A percentile compares a stretch with the other conserved stretches of the same genome.
phyloP scores from a whole-genome alignment of 106 monocot species.

The Dendrobium chrysotoxum region DNA sequence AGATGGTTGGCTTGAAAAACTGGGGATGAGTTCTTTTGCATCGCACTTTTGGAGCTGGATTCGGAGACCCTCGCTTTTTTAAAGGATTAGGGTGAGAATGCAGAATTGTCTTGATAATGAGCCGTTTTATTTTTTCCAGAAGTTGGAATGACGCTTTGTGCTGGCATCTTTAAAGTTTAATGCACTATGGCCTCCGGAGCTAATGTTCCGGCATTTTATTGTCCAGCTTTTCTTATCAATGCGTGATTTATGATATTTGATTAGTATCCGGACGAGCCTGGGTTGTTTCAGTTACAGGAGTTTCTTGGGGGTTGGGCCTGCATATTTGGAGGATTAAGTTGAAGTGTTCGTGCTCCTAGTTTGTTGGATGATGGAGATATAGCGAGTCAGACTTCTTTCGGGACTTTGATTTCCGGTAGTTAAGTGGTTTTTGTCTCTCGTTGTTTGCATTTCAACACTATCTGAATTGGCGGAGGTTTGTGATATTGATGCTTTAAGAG shows the following conservation, averaged over 20 bases:
- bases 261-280: background rate
- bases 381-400: background rate
- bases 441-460: constrained; percentile 1
- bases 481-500: constrained; percentile 23
- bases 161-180: too few relatives aligned
- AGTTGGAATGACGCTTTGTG: background rate
- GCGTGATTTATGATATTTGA: background rate
- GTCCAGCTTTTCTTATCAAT: background rate
- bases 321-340: background rate
- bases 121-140: background rate
- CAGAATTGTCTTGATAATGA: background rate
- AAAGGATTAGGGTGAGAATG: background rate
- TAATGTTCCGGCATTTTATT: background rate
- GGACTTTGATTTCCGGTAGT: background rate
- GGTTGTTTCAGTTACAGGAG: background rate
- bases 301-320: background rate
- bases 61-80: background rate
- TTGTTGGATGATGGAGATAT: background rate
- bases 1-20: background rate
- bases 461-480: constrained; percentile 3
- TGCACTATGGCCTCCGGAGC: background rate
- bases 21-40: background rate
- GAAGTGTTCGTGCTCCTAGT: background rate
- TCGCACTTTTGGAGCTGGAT: background rate
- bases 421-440: background rate